These are phyloP conservation scores for Phaeophleospora eucalypticola DNA, from an alignment of 2,329 filamentous ascomycete species.

Conservation along the genomic window DNA sequence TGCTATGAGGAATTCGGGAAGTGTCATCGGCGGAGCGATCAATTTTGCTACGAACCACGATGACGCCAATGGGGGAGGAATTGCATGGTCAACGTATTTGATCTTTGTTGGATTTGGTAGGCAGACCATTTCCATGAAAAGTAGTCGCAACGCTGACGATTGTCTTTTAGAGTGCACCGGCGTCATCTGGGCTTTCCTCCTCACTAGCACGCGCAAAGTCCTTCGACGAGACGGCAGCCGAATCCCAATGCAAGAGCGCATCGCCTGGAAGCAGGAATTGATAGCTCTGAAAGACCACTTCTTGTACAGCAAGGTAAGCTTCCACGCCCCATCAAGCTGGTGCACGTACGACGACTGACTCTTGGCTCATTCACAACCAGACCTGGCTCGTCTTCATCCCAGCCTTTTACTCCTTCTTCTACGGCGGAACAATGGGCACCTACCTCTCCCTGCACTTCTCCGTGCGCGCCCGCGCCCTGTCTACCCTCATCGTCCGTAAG, in stretches of 20 bases:
- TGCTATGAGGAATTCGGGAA: conserved; percentile 34
- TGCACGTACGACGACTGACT: background rate
- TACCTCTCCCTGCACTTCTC: conserved; percentile 35
- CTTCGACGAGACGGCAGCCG: conserved; percentile 24
- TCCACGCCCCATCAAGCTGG: background rate
- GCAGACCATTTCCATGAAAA: background rate
- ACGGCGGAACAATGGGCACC: conserved; percentile 37
- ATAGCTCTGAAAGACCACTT: conserved; percentile 21
- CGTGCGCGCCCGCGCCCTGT: conserved; percentile 32
- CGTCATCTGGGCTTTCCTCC: conserved; percentile 30
- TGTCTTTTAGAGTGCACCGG: conserved; percentile 22
- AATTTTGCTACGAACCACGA: conserved; percentile 32
- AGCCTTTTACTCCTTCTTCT: conserved; percentile 40
- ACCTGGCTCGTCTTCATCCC: conserved; percentile 35
- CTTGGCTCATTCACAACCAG: conserved; percentile 10
- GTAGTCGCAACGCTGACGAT: background rate
- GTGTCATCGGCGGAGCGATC: conserved; percentile 34
- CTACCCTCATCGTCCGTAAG: conserved; percentile 32
- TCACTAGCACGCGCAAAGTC: conserved; percentile 26
- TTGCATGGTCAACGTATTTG: conserved; percentile 32
- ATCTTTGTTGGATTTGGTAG: conserved; percentile 31
- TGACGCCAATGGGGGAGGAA: conserved; percentile 22
- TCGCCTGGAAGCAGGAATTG: conserved; percentile 24
- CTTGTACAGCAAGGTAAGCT: conserved; percentile 26
- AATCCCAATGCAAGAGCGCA: conserved; percentile 20